Percentiles rank a stretch among this genome's conserved stretches.
Evolutionary conservation across 1,284 basidiomycete genomes (phyloP).

Genomic region (Athelia sp.): DNA sequence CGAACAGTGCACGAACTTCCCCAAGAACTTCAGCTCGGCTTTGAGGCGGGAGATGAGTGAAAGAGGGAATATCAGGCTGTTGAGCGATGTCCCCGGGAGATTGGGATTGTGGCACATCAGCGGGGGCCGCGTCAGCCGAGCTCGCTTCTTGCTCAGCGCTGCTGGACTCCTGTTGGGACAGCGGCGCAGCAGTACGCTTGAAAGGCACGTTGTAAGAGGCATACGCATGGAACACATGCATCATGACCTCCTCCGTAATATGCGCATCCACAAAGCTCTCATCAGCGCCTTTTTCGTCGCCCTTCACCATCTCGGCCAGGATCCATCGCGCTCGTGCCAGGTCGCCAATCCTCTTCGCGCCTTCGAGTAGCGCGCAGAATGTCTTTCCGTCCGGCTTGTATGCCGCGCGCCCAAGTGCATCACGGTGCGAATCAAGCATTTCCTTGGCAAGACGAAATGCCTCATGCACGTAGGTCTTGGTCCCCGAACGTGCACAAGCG

Average conservation of each 20-base stretch:
- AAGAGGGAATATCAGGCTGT: conserved; percentile 26
- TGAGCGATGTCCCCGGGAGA: neutral
- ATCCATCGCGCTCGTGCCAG: conserved; percentile 85
- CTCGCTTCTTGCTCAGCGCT: neutral
- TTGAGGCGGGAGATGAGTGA: conserved; percentile 67
- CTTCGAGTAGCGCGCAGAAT: conserved; percentile 83
- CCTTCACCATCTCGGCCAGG: conserved; percentile 77
- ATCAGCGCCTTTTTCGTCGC: conserved; percentile 14
- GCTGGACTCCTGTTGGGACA: conserved; percentile 12
- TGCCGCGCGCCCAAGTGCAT: conserved; percentile 48
- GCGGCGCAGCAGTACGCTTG: conserved; percentile 38
- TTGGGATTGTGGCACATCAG: conserved; percentile 8
- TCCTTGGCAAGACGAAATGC: conserved; percentile 76
- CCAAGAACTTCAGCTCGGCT: conserved; percentile 67
- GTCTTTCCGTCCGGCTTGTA: conserved; percentile 68
- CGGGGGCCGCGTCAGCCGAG: neutral
- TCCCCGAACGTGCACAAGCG: conserved; percentile 65
- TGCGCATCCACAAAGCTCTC: conserved; percentile 19
- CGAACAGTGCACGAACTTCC: conserved; percentile 72
- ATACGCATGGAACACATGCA: conserved; percentile 86
- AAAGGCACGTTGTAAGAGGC: conserved; percentile 76
- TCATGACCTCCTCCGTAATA: conserved; percentile 74
- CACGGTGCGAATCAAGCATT: conserved; percentile 74
- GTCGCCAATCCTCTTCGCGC: conserved; percentile 85
- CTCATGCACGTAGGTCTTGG: conserved; percentile 63